A percentile compares a stretch with the other conserved stretches of the same genome.
phyloP scores from a whole-genome alignment of 352 stramenopile genomes.

The Halophytophthora batemanensis region DNA sequence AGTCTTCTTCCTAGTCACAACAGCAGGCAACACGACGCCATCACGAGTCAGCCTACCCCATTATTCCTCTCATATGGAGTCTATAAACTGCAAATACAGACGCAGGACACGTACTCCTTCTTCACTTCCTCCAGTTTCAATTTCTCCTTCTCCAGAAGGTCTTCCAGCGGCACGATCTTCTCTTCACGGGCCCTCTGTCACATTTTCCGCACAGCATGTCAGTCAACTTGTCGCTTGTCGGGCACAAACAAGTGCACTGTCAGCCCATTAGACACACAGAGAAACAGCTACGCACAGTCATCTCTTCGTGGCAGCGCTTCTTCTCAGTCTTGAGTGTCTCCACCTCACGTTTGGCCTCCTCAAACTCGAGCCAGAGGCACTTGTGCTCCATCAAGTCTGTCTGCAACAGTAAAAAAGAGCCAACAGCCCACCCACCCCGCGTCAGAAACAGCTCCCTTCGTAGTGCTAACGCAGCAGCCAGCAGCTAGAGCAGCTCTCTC shows the following conservation, averaged over 20 bases:
- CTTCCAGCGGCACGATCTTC: slow-evolving; percentile 57
- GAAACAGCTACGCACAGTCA: slow-evolving; percentile 39
- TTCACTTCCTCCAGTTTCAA: slow-evolving; percentile 64
- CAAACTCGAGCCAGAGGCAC: slow-evolving; percentile 81
- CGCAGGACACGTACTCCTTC: slow-evolving; percentile 35
- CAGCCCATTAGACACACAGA: not conserved
- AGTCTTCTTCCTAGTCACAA: slow-evolving; percentile 38
- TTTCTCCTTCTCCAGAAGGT: slow-evolving; percentile 65
- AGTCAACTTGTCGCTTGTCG: not conserved
- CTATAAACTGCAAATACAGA: not conserved
- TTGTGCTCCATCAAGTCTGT: slow-evolving; percentile 86
- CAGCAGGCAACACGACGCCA: not conserved
- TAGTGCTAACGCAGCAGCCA: too few species aligned
- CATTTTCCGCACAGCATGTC: not conserved
- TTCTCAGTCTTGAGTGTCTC: slow-evolving; percentile 69
- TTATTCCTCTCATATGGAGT: too few species aligned
- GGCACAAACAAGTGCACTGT: not conserved
- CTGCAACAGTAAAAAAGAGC: slow-evolving; percentile 24
- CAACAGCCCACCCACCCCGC: not conserved
- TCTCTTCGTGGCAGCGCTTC: slow-evolving; percentile 58
- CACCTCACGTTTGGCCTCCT: slow-evolving; percentile 68
- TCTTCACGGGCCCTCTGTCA: slow-evolving; percentile 61
- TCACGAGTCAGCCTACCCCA: too few species aligned
- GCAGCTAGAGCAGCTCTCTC: not conserved
- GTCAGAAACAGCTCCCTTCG: not conserved